Evolutionary conservation across 371 early-diverging fungal genomes (phyloP), one percentile per base, ranked within the genome.

Genomic region (Batkoa obscura): DNA sequence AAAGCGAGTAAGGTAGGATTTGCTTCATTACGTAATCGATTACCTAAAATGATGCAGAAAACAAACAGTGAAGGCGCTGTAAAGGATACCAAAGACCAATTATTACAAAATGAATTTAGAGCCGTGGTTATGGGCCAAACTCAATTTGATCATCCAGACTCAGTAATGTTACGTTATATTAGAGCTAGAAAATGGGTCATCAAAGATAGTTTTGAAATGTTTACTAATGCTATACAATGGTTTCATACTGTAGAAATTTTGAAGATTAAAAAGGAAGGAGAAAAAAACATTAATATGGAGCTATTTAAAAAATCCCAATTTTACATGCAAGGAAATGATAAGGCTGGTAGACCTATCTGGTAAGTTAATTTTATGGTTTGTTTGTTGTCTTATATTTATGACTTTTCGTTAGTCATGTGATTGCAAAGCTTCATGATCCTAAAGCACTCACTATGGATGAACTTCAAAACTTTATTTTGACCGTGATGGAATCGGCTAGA

Each of bases 101-200:
- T 49, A 6, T 31, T 5, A 12, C 12, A 35, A 23, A 12, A 30
- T 30, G 42, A 17, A 17, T 53, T 53, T 2, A 38, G 42, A 2
- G 3, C 3, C 1, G 12, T 2, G 2, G 5, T 53, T 3, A 41
- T 15, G 1, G 33, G 37, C 3, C 9, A 15, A 1, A 66, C 23
- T 67, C 68, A 67, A 50, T 71, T 70, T 43, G 81, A 83, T 50
- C 76, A 81, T 56, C 83, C 86, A 13, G 85, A 86, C 64, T 57
- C 71, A 6, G 63, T 80, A 36, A 12, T 76, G 36, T 66, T 84
- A 38, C 79, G 88, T 2, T 87, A 78, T 63, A 62, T 86, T 36
- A 72, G 86, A 43, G 88, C 88, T 9, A 75, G 88, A 57, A 85
- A 85, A 60, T 88, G 82, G 80, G 73, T 84, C 57, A 67, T 78